Conservation (phyloP, 202 grass and related monocot genomes). For the Carex arenaria region DNA sequence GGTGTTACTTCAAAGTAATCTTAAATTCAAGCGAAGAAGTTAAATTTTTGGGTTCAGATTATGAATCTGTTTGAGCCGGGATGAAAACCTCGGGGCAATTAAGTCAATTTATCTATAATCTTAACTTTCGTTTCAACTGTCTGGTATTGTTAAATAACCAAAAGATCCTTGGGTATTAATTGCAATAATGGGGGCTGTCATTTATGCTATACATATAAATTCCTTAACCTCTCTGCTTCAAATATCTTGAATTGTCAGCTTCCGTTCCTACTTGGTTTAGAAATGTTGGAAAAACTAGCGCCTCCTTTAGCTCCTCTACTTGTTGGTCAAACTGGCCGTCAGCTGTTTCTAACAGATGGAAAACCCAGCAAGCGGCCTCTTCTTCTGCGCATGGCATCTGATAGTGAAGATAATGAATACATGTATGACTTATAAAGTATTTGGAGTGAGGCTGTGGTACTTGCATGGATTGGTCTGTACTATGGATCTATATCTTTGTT, state of each 20-base stretch:
- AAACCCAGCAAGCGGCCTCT: conserved; percentile 71
- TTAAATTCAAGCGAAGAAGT: neutral
- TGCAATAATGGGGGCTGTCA: neutral
- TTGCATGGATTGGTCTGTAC: too few species aligned
- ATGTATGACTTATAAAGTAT: conserved; percentile 37
- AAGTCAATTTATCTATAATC: neutral
- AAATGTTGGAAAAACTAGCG: conserved; percentile 73
- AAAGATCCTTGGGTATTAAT: neutral
- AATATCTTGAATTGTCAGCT: conserved; percentile 46
- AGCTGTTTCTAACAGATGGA: conserved; percentile 80
- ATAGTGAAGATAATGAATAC: conserved; percentile 51
- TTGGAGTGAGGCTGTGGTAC: too few species aligned
- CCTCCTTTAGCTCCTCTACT: conserved; percentile 70
- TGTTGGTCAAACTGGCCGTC: conserved; percentile 62
- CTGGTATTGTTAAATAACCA: neutral
- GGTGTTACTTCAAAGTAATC: neutral
- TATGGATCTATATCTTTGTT: too few species aligned
- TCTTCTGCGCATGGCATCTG: conserved; percentile 69
- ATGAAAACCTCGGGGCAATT: neutral
- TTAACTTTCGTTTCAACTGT: neutral
- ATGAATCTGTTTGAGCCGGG: neutral
- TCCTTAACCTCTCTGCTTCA: neutral
- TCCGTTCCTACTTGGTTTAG: conserved; percentile 75
- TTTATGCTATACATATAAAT: neutral
- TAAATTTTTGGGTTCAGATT: neutral